Evolutionary conservation across 768 basidiomycete genomes (phyloP), one percentile per base, ranked within the genome.

Genomic region (Boletus tomentosulus): DNA sequence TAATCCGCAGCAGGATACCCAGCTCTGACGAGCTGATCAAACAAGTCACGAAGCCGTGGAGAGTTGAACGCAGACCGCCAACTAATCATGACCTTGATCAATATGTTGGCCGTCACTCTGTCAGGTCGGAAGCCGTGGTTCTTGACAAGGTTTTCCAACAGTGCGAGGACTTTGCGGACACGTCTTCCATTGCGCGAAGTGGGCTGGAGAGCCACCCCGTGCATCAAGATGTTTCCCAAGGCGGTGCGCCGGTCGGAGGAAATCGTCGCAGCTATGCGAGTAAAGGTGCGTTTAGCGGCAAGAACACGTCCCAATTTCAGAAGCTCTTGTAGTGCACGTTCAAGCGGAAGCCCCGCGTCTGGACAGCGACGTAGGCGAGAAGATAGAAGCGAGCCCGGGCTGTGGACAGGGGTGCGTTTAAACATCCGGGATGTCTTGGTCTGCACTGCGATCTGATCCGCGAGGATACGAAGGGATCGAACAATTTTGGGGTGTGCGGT

Each of bases 41-140:
- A 88, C n/a, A 90, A 63, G 22, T 63, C 70, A 37, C 81, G 76
- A 43, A 88, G 65, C 51, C 73, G 74, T 16, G 51, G 39, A 4
- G 69, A 58, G 55, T 79, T 73, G 42, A 86, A 67, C 19, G 70
- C 71, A 1, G 62, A 56, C 31, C 69, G 71, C 80, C 83, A 86
- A 16, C 68, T 66, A 54, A 92, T 66, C 57, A 85, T 71, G 8
- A 76, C 78, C 63, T 84, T 84, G 55, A 89, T 54, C 42, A 91
- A 48, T 45, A 90, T 80, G 61, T 92, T 91, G 51, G 80, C 71
- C 5, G 90, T 90, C 37, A 86, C 73, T 10, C 84, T 76, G 64
- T 92, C 88, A 9, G 84, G 81, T 11, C 63, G 63, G 63, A 90
- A 87, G 7, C 69, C 75, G 35, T 76, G 74, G 42, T 72, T 62